Conservation (phyloP, 1,139 yeast species). For the Magnusiomyces suaveolens region DNA sequence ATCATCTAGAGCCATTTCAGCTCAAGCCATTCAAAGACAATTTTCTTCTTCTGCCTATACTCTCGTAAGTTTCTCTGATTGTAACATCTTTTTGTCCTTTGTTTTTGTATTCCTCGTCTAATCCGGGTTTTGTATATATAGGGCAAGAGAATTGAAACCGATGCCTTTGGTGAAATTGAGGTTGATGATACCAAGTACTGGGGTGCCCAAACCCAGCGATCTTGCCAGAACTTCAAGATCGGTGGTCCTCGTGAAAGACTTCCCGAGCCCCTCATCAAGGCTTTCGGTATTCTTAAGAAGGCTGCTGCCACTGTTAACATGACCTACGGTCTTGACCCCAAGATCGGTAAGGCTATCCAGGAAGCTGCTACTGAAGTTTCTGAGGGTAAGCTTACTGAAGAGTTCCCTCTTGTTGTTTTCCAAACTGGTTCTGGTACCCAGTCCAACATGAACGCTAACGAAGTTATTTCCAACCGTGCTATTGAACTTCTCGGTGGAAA, state of each 20-base stretch:
- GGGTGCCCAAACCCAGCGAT: conserved; percentile 94
- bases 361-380: conserved; percentile 92
- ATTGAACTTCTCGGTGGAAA: conserved; percentile 89
- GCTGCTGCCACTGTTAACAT: conserved; percentile 91
- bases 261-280: conserved; percentile 84
- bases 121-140: too few relatives aligned
- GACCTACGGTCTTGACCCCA: conserved; percentile 77
- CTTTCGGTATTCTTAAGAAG: conserved; percentile 89
- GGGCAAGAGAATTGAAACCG: conserved; percentile 66
- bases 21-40: too few relatives aligned
- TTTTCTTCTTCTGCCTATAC: too few relatives aligned
- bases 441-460: conserved; percentile 97
- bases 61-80: too few relatives aligned
- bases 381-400: conserved; percentile 82
- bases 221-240: conserved; percentile 85
- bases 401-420: conserved; percentile 95
- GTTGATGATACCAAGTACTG: conserved; percentile 81
- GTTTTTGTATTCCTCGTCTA: not conserved
- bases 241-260: conserved; percentile 86
- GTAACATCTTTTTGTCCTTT: too few relatives aligned
- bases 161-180: conserved; percentile 92
- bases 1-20: too few relatives aligned
- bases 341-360: conserved; percentile 74
- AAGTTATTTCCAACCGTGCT: conserved; percentile 95
- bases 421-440: conserved; percentile 99